Base-by-base conservation (phyloP, 371 early-diverging fungal genomes). In the Blakeslea trispora region DNA sequence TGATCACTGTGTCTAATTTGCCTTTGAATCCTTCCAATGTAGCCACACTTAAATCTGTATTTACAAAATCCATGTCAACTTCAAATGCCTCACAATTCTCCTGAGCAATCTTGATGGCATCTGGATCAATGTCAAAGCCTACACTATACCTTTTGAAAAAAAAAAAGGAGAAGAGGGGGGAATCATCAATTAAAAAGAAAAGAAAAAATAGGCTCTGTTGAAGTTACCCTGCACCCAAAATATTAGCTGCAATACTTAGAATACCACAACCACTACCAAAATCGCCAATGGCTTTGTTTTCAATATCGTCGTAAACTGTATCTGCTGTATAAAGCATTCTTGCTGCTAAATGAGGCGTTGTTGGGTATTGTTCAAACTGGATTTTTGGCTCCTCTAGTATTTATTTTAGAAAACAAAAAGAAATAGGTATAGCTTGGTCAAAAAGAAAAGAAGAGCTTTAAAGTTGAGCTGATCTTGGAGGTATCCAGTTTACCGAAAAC, bases 211-310 rank as follows among this genome's bases (percentile, higher is more conserved):
- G 8, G 2, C 40, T 5, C 24, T 3, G 1, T 42, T 14, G 6
- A 53, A n/a, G 5, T 68, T 68, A 74, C 61, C 73, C 75, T 47
- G 90, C 84, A 18, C 84, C 90, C 53, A 90, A 61, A 43, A 88
- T 80, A 41, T 68, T 69, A 3, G 86, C 80, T 0, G 84, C 86
- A 22, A 84, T 76, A 23, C 80, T 83, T 14, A 91, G 73, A 61
- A 92, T 82, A 34, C 92, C 93, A 65, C 91, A 91, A 0, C 94
- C 94, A 65, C 87, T 86, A 19, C 94, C 93, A 59, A 93, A 86
- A 68, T 93, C 94, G 2, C 81, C 88, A 3, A 93, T 81, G 0
- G 81, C 74, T 68, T 84, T 84, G 63, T 83, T 83, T 48, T 83
- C 87, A 62, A 93, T 90, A 65, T 93, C 94, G 32, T 83, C 86